Evolutionary conservation across 2,329 filamentous ascomycete genomes (phyloP).

Genomic region (Diaporthe citriasiana): DNA sequence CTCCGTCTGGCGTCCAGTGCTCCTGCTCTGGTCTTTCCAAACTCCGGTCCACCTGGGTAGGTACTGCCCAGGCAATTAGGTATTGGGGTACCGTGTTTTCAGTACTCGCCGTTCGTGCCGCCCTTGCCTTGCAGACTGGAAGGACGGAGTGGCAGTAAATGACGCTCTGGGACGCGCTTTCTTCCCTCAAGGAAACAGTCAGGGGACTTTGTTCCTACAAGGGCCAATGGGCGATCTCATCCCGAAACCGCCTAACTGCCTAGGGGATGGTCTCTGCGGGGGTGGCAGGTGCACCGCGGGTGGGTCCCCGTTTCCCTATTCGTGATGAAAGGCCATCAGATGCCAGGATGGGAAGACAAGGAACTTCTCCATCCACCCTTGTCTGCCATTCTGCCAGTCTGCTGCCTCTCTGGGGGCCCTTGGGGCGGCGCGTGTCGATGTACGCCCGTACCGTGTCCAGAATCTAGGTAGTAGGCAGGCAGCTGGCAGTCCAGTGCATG

Average conservation of each 20-base stretch:
- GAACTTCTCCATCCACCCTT: constrained; percentile 7
- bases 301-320: constrained; percentile 31
- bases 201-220: constrained; percentile 20
- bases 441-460: no score
- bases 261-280: constrained; percentile 29
- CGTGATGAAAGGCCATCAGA: constrained; percentile 12
- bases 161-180: constrained; percentile 27
- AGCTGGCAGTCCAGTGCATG: no score
- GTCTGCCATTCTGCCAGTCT: not conserved
- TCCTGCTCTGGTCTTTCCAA: no score
- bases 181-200: constrained; percentile 17
- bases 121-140: constrained; percentile 4
- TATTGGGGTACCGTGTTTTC: not conserved
- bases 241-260: constrained; percentile 32
- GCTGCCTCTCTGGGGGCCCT: constrained; percentile 1
- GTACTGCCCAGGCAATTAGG: not conserved
- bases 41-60: not conserved
- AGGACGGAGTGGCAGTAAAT: not conserved
- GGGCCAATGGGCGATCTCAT: constrained; percentile 24
- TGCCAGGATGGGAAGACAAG: constrained; percentile 10
- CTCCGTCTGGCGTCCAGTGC: no score
- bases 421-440: not conserved
- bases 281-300: constrained; percentile 31
- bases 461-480: no score
- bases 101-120: constrained; percentile 9